Evolutionary conservation across 208 protist species (phyloP).

Genomic region (Porcisia hertigi): DNA sequence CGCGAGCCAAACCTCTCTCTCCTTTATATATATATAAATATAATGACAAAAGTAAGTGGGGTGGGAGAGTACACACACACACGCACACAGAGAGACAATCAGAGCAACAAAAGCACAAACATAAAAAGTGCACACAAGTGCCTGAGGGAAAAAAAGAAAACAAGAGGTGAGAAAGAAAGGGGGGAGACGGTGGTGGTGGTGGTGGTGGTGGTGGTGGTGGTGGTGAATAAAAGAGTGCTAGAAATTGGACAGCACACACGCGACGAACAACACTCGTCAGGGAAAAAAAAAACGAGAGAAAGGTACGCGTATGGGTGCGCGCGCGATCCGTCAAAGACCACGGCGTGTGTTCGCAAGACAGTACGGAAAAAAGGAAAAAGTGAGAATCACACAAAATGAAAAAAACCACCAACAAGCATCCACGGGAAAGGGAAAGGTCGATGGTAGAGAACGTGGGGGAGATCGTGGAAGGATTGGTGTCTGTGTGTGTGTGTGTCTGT

Average conservation of each 20-base stretch:
- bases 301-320: background rate
- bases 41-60: background rate
- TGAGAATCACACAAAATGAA: no score
- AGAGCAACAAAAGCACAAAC: background rate
- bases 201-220: no score
- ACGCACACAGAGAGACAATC: slow-evolving; percentile 6
- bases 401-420: background rate
- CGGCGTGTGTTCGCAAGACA: no score
- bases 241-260: background rate
- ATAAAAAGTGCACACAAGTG: background rate
- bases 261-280: background rate
- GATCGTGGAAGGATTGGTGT: background rate
- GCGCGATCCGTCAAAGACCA: background rate
- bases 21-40: no score
- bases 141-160: background rate
- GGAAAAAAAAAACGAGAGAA: background rate
- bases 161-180: background rate
- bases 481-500: background rate
- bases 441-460: no score
- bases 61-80: background rate
- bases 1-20: no score
- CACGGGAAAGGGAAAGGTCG: background rate
- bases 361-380: background rate
- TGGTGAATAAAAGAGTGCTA: background rate
- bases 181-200: background rate